Evolutionary conservation across 2,329 filamentous ascomycete genomes (phyloP), one percentile per base, ranked within the genome.

Genomic region (Stemphylium vesicarium): DNA sequence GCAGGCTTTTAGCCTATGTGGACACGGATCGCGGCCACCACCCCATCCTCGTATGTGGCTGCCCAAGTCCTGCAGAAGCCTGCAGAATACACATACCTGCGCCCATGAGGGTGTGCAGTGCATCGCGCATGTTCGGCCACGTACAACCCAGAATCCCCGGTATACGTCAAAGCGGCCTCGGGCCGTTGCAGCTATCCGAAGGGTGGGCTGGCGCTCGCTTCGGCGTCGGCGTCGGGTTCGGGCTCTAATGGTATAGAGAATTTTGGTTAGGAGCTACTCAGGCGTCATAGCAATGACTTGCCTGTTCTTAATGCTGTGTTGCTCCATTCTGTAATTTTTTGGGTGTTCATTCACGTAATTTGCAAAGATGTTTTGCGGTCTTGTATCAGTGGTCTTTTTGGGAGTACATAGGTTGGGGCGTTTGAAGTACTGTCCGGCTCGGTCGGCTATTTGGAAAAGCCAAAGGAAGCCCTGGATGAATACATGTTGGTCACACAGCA

Each of bases 1-100:
- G 70, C 66, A 16, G 69, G 63, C 33, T 62, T 62, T 53, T 71
- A 69, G 53, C 51, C 59, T 60, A 47, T 51, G 38, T 24, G n/a
- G 18, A 39, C 13, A 36, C 38, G 20, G 20, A 33, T 48, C n/a
- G 41, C 53, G 41, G n/a, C n/a, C n/a, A n/a, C 50, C 46, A 43
- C 33, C 37, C 37, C 45, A 22, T n/a, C 31, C 35, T 48, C 20
- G 16, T 42, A 42, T 29, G 33, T 24, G 38, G 38, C 37, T 18
- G 26, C 20, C 26, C 33, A 31, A 44, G 36, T 31, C 45, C 16
- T 37, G 32, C 43, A 52, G 24, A 26, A 29, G 29, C 37, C 26
- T 36, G 40, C 48, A 31, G 32, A 35, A 53, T 31, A 35, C 31
- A 40, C 15, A 36, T 22, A 11, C 22, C 18, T 15, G 20, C 18